Base-by-base conservation (phyloP, 2,329 filamentous ascomycete species). In the Elsinoe necatrix region DNA sequence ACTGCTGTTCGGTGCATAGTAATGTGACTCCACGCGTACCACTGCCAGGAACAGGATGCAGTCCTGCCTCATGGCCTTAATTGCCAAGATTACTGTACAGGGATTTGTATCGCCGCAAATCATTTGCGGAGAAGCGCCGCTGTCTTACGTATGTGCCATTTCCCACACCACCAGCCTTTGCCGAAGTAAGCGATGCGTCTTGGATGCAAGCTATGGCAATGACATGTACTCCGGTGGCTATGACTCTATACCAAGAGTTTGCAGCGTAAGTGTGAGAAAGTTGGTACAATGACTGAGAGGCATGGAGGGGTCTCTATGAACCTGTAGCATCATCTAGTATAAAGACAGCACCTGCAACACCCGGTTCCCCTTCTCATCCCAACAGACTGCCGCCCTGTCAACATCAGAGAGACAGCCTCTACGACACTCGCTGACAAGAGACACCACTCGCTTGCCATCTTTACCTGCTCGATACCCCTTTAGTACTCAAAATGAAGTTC, bases 71-170 rank as follows among this genome's bases (percentile, higher is more conserved):
- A 39, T 25, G 25, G 34, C 21, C 48, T 52, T 52, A 52, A 52
- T 48, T 39, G 48, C 48, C 48, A 52, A 52, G 48, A 52, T 25
- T 52, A 52, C 20, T 14, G 34, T n/a, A n/a, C 48, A 52, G 48
- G 31, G 48, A 52, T 52, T 9, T n/a, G 48, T 37, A 37, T 16
- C 48, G 16, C 31, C 34, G 48, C 48, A 39, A 18, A 52, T 39
- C 48, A 27, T 37, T 16, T 39, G 48, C 18, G 48, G 29, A 50
- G 45, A 34, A 50, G 45, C 45, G 45, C 45, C 25, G 45, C 45
- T 34, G 48, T 8, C 48, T 52, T 52, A 52, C 48, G 48, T 52
- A 52, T 48, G 48, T 52, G n/a, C 31, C 29, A 34, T 25, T 23
- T 25, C 20, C n/a, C 27, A 39, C 29, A 37, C 48, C 20, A 52